Base-by-base conservation (phyloP, 1,284 basidiomycete species). In the Ustilago trichophora region DNA sequence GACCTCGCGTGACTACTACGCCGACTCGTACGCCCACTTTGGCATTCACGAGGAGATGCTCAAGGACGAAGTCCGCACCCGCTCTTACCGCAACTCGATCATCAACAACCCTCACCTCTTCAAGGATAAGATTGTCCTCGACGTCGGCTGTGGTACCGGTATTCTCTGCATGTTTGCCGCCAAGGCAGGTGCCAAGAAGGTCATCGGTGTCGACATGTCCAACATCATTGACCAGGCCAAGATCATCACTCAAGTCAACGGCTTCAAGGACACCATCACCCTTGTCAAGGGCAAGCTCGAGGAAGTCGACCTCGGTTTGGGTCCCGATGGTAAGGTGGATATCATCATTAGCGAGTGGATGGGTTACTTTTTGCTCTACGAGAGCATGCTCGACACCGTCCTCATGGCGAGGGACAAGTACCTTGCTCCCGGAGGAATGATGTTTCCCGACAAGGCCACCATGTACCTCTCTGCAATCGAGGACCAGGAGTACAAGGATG, bases 331-430 rank as follows among this genome's bases (percentile, higher is more conserved):
- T n/a, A 80, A 81, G 67, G 79, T 80, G 80, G 96, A 99, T 83
- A 96, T 99, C 83, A 98, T 99, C 85, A 93, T 99, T 82, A 98
- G 94, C 59, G 96, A 99, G 83, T 96, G 93, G 92, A 96, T 96
- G 92, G 92, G 92, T 40, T 85, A 84, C 81, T 84, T 84, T 77
- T 73, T 84, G 41, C 87, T 98, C 21, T 99, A 98, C 85, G 96
- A 99, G 83, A 95, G 92, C 81, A 98, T 99, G 96, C 88, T 98
- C 70, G 95, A 98, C 84, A 97, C 95, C 35, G 96, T 99, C 47
- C 88, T 99, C 27, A 86, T 95, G 50, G 96, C 96, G 13, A 88
- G 96, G 60, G 96, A 99, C 87, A 92, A 92, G 83, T 99, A 97
- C 85, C 88, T 99, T 70, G 83, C 67, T 11, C 88, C 89, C 36